A percentile compares a stretch with the other conserved stretches of the same genome.
phyloP scores from a whole-genome alignment of 2,329 filamentous ascomycete species.

The Cladosporium sp. region DNA sequence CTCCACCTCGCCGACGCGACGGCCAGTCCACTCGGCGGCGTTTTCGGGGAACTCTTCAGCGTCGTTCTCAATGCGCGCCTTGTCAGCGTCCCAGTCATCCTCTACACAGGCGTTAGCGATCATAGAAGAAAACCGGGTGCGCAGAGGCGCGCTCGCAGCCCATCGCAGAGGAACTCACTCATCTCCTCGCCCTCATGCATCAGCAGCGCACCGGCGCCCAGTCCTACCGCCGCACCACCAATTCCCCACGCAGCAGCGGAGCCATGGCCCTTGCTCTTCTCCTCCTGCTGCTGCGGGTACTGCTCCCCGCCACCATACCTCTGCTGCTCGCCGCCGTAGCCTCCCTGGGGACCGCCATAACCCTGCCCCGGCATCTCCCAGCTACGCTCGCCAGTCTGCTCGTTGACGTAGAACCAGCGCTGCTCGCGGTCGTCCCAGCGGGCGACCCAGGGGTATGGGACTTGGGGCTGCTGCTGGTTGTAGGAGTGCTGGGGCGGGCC shows the following conservation, averaged over 20 bases:
- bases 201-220: slow-evolving; percentile 39
- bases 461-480: slow-evolving; percentile 23
- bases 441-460: slow-evolving; percentile 40
- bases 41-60: slow-evolving; percentile 39
- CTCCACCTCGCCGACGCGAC: slow-evolving; percentile 33
- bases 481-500: slow-evolving; percentile 8
- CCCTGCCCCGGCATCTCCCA: slow-evolving; percentile 31
- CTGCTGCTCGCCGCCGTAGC: slow-evolving; percentile 10
- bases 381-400: slow-evolving; percentile 39
- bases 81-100: slow-evolving; percentile 14
- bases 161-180: slow-evolving; percentile 21
- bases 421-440: slow-evolving; percentile 37
- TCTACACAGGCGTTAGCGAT: neutral
- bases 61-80: slow-evolving; percentile 20
- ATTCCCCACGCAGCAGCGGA: slow-evolving; percentile 33
- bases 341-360: slow-evolving; percentile 13
- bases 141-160: too few species aligned
- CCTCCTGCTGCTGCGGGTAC: slow-evolving; percentile 12
- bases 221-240: slow-evolving; percentile 36
- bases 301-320: neutral
- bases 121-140: too few species aligned
- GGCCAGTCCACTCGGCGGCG: slow-evolving; percentile 29
- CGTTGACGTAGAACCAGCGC: slow-evolving; percentile 43
- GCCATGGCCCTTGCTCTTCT: slow-evolving; percentile 27
- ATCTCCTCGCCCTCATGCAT: slow-evolving; percentile 42